These are phyloP conservation scores for Fusarium temperatum DNA, from an alignment of 2,329 filamentous ascomycete species.

Conservation along the genomic window DNA sequence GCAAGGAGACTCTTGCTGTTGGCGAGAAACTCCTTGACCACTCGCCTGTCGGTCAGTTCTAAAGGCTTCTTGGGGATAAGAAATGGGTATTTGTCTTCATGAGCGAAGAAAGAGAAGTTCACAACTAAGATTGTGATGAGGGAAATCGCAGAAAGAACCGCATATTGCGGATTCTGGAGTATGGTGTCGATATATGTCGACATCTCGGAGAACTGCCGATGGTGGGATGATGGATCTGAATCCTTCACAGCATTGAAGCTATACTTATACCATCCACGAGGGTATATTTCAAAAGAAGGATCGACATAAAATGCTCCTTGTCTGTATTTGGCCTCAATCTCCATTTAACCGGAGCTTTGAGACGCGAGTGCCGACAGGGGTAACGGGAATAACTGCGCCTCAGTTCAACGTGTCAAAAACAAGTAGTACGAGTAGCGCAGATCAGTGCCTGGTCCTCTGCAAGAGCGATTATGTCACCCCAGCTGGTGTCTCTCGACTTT, in stretches of 20 bases:
- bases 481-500: background rate
- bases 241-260: background rate
- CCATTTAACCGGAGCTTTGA: background rate
- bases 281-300: background rate
- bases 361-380: background rate
- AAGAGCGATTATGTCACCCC: accelerated
- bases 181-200: background rate
- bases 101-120: background rate
- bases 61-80: background rate
- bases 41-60: background rate
- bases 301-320: background rate
- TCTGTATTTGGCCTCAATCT: background rate
- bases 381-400: background rate
- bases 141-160: background rate
- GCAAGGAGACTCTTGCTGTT: background rate
- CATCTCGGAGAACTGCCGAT: background rate
- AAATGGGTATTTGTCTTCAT: background rate
- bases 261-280: background rate
- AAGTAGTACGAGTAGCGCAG: accelerated
- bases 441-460: accelerated
- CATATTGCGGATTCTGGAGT: background rate
- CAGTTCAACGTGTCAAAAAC: background rate
- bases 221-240: background rate
- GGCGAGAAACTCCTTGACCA: background rate
- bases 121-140: background rate